Conservation (phyloP, 2,329 filamentous ascomycete genomes). For the Penicillium sclerotiorum region DNA sequence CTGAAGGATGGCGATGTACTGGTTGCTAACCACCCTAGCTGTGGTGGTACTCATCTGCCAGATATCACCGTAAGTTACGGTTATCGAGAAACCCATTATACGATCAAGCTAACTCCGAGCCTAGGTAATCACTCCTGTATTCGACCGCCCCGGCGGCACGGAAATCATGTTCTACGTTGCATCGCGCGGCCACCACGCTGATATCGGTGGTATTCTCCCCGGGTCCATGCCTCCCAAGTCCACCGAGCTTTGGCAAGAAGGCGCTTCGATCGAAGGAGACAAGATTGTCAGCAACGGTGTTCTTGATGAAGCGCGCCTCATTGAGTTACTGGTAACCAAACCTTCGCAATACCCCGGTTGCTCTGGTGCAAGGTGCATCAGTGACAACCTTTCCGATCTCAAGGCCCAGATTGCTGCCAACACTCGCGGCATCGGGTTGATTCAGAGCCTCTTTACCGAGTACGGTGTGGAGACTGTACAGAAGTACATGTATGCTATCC, state of each 20-base stretch:
- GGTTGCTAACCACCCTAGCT: constrained; percentile 82
- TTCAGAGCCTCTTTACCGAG: constrained; percentile 72
- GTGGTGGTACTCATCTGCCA: constrained; percentile 79
- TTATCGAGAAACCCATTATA: background rate
- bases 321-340: constrained; percentile 70
- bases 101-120: background rate
- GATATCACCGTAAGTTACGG: constrained; percentile 69
- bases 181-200: constrained; percentile 77
- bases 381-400: constrained; percentile 82
- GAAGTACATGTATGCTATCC: constrained; percentile 82
- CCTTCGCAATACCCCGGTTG: constrained; percentile 76
- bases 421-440: constrained; percentile 79
- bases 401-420: constrained; percentile 88
- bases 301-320: constrained; percentile 77
- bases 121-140: constrained; percentile 71
- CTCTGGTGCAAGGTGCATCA: constrained; percentile 75
- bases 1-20: constrained; percentile 79
- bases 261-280: constrained; percentile 49
- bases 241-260: constrained; percentile 52
- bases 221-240: constrained; percentile 74
- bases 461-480: constrained; percentile 77
- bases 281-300: constrained; percentile 74
- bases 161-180: constrained; percentile 82
- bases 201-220: constrained; percentile 80
- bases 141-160: constrained; percentile 62